Evolutionary conservation across 2,329 filamentous ascomycete species (phyloP).

Genomic region (Exophiala mesophila): DNA sequence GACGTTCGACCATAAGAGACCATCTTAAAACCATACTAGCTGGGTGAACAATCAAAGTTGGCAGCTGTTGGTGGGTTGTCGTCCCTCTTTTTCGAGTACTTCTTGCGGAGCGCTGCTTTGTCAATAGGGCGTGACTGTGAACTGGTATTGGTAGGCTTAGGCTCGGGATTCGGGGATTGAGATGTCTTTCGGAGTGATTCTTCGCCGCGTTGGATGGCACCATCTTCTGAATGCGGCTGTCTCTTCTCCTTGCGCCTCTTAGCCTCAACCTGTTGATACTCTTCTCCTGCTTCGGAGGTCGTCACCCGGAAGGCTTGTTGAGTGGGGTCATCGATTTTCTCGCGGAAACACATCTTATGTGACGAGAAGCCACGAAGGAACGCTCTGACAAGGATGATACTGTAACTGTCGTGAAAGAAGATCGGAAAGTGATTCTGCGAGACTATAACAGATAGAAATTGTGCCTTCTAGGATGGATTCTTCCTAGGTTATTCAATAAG

Average conservation of each 20-base stretch:
- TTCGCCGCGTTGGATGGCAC: not conserved
- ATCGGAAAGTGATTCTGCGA: no score
- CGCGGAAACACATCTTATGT: slow-evolving; percentile 14
- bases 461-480: no score
- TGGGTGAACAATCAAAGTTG: not conserved
- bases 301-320: slow-evolving; percentile 19
- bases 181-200: no score
- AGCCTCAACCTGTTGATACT: not conserved
- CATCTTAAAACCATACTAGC: not conserved
- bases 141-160: not conserved
- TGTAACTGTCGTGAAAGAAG: no score
- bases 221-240: not conserved
- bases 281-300: slow-evolving; percentile 8
- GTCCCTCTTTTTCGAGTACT: not conserved
- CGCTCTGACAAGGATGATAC: no score
- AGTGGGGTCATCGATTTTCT: slow-evolving; percentile 12
- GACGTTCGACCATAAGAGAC: no score
- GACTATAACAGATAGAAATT: no score
- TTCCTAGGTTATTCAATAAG: no score
- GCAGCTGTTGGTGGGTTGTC: not conserved
- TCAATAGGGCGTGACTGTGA: not conserved
- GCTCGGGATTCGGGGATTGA: not conserved
- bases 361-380: no score
- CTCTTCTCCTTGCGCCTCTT: slow-evolving; percentile 3
- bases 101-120: not conserved